phyloP scores from a whole-genome alignment of 2,329 filamentous ascomycete species.

The Grosmannia serpens region DNA sequence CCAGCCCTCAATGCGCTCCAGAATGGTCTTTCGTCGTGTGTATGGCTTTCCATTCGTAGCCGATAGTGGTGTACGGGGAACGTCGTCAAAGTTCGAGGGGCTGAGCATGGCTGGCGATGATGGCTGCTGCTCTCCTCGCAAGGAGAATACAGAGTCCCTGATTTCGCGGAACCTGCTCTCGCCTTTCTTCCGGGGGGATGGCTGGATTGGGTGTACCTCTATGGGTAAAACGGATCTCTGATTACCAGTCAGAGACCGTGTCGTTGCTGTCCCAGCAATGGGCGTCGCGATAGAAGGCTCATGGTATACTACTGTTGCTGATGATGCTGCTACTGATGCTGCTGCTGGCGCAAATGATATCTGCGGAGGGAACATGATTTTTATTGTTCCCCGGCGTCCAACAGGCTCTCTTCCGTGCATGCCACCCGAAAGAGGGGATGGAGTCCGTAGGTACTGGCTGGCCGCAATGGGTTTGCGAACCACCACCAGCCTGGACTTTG shows the following conservation, averaged over 20 bases:
- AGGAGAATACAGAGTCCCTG: constrained; percentile 6
- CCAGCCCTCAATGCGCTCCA: constrained; percentile 39
- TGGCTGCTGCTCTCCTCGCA: background rate
- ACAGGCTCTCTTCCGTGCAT: background rate
- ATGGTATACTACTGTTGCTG: constrained; percentile 2
- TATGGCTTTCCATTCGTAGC: background rate
- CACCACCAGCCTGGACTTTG: background rate
- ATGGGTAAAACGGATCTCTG: background rate
- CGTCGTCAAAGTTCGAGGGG: background rate
- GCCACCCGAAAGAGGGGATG: background rate
- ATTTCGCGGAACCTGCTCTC: constrained; percentile 6
- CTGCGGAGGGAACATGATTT: background rate
- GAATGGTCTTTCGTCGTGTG: constrained; percentile 34
- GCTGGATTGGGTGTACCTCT: background rate
- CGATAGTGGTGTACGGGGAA: constrained; percentile 3
- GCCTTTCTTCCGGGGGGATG: background rate
- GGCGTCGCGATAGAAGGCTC: constrained; percentile 10
- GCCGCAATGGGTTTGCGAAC: background rate
- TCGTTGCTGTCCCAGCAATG: constrained; percentile 1
- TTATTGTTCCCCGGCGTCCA: background rate
- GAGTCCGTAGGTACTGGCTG: constrained; percentile 1
- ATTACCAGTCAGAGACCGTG: constrained; percentile 3
- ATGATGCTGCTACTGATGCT: background rate
- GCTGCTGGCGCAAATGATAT: background rate
- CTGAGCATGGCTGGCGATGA: constrained; percentile 6